Evolutionary conservation across 768 basidiomycete genomes (phyloP).

Genomic region (Pulveroboletus sp.): DNA sequence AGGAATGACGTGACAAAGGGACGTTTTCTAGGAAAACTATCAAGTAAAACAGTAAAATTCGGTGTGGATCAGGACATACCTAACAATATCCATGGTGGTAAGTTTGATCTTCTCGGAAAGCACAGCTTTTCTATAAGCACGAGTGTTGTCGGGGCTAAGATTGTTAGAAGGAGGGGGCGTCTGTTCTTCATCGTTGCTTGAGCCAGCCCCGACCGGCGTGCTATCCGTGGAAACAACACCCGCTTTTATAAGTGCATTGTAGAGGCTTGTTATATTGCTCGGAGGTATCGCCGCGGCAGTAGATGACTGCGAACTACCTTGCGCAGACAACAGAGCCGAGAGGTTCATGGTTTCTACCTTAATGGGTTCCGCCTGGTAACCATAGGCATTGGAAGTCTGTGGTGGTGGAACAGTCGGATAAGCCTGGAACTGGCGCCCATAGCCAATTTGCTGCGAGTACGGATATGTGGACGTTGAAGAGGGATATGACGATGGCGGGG

Average conservation of each 20-base stretch:
- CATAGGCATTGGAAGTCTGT: conserved; percentile 27
- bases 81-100: conserved; percentile 64
- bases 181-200: conserved; percentile 24
- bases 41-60: not conserved
- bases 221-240: conserved; percentile 62
- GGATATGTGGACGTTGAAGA: conserved; percentile 25
- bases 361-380: conserved; percentile 21
- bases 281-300: conserved; percentile 23
- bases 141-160: conserved; percentile 45
- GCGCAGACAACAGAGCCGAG: conserved; percentile 24
- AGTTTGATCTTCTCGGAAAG: conserved; percentile 59
- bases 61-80: conserved; percentile 41
- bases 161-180: conserved; percentile 32
- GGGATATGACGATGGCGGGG: conserved; percentile 27
- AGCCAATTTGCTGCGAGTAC: conserved; percentile 32
- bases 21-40: conserved; percentile 37
- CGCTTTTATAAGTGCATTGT: conserved; percentile 71
- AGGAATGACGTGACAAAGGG: conserved; percentile 62
- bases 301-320: conserved; percentile 22
- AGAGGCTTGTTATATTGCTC: conserved; percentile 51
- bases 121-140: conserved; percentile 58
- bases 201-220: conserved; percentile 49
- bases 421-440: conserved; percentile 25
- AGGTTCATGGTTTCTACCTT: conserved; percentile 33
- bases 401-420: conserved; percentile 32